Base-by-base conservation (phyloP, 805 yeast genomes). In the Saturnispora kantuleensis region DNA sequence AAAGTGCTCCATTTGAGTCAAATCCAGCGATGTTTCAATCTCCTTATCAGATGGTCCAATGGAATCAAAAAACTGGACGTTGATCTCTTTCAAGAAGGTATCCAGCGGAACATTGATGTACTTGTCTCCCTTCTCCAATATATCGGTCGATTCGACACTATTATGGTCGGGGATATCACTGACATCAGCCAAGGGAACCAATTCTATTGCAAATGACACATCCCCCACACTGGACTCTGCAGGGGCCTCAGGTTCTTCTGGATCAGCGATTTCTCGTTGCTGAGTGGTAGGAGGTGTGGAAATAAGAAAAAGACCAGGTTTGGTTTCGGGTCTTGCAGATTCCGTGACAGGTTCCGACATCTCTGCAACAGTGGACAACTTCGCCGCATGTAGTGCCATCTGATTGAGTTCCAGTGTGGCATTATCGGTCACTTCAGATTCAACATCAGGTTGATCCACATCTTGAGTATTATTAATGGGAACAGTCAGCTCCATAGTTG, bases 141-240 rank as follows among this genome's bases (percentile, higher is more conserved):
- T 50, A n/a, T 55, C 52, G 5, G 52, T 56, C 9, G 52, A 50
- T 31, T 52, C 54, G 11, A 50, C 49, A 5, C 52, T 57, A 2
- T 55, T 56, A 7, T 41, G 50, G 31, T 48, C 48, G 18, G 47
- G 56, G 0, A 50, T 56, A 18, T 46, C 45, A 1, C 61, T 52
- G 10, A 58, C 58, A 42, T 60, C 64, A 1, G 65, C 62, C 29
- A 60, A 45, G 7, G 65, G 64, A 10, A 60, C 46, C 38, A 55
- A 51, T 44, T 58, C 63, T 1, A 63, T 55, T 15, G 53, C 56
- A 17, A 58, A 46, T 9, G 52, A 50, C 2, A 38, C 31, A 16
- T 50, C 52, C 36, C 39, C 30, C 4, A 41, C 47, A 15, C 50
- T 49, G 2, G 39, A 37, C 31, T 47, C 42, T 21, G 17, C 32